A percentile compares a stretch with the other conserved stretches of the same genome.
Conservation (phyloP, 2,329 filamentous ascomycete species). For the Daldinia sp. region DNA sequence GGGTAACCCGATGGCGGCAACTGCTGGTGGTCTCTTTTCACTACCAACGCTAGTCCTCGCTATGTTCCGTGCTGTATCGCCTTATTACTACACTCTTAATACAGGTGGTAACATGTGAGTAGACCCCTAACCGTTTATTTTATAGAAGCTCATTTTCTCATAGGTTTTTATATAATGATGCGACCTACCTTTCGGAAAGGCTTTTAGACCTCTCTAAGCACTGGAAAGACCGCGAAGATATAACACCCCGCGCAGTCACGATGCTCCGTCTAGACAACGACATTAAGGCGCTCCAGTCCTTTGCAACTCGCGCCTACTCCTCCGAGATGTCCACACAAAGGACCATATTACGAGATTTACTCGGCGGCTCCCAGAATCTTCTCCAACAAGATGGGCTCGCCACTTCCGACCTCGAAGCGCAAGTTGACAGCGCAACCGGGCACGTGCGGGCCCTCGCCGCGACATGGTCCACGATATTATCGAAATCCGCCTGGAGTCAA, state of each 20-base stretch:
- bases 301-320: constrained; percentile 68
- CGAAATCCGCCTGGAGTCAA: constrained; percentile 69
- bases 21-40: constrained; percentile 73
- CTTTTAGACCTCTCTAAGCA: constrained; percentile 57
- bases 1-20: constrained; percentile 68
- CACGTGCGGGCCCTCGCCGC: constrained; percentile 63
- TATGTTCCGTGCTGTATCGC: constrained; percentile 81
- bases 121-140: neutral
- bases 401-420: constrained; percentile 48
- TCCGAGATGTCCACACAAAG: constrained; percentile 69
- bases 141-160: constrained; percentile 23
- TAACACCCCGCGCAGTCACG: constrained; percentile 58
- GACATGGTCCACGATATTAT: constrained; percentile 66
- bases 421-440: constrained; percentile 60
- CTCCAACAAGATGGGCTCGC: constrained; percentile 65
- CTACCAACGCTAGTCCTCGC: constrained; percentile 77
- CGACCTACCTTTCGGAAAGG: constrained; percentile 68
- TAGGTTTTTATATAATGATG: constrained; percentile 74
- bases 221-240: constrained; percentile 64
- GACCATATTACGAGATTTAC: constrained; percentile 66
- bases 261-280: constrained; percentile 69
- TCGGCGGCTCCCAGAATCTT: constrained; percentile 68
- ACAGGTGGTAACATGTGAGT: constrained; percentile 70
- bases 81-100: constrained; percentile 73
- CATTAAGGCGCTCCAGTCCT: constrained; percentile 64